Conservation (phyloP, 2,329 filamentous ascomycete genomes). For the Sclerotinia trifoliorum region DNA sequence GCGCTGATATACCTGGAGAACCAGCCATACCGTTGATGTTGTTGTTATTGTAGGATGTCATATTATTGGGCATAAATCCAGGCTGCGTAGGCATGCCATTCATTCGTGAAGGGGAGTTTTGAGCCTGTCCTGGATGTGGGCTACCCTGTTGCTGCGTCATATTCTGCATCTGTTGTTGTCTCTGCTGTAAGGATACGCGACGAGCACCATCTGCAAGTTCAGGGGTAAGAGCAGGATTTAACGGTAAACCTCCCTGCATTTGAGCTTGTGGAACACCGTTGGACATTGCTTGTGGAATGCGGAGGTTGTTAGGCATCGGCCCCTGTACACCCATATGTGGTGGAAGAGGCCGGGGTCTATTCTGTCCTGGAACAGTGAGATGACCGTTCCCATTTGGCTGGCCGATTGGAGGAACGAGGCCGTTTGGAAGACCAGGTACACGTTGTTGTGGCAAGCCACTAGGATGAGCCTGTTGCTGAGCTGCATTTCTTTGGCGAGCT, state of each 20-base stretch:
- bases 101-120: constrained; percentile 43
- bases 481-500: constrained; percentile 28
- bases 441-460: constrained; percentile 23
- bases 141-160: constrained; percentile 34
- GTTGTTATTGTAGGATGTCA: constrained; percentile 50
- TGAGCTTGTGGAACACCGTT: constrained; percentile 66
- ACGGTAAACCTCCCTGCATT: constrained; percentile 62
- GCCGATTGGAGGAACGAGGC: constrained; percentile 27
- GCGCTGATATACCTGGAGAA: constrained; percentile 36
- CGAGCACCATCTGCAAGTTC: constrained; percentile 62
- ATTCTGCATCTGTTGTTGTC: constrained; percentile 35
- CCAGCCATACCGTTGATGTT: constrained; percentile 50
- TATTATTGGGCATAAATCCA: constrained; percentile 43
- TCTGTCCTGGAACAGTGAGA: constrained; percentile 36
- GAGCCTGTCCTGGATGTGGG: constrained; percentile 35
- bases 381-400: constrained; percentile 27
- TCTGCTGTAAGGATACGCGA: constrained; percentile 50
- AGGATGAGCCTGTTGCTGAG: constrained; percentile 26
- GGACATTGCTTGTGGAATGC: constrained; percentile 47
- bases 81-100: constrained; percentile 35
- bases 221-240: constrained; percentile 51
- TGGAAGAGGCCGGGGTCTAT: constrained; percentile 33
- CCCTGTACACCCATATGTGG: constrained; percentile 41
- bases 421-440: constrained; percentile 30
- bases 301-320: constrained; percentile 36